A percentile compares a stretch with the other conserved stretches of the same genome.
These are phyloP conservation scores for Globisporangium nodosum DNA, from an alignment of 352 stramenopile species.

Conservation along the genomic window DNA sequence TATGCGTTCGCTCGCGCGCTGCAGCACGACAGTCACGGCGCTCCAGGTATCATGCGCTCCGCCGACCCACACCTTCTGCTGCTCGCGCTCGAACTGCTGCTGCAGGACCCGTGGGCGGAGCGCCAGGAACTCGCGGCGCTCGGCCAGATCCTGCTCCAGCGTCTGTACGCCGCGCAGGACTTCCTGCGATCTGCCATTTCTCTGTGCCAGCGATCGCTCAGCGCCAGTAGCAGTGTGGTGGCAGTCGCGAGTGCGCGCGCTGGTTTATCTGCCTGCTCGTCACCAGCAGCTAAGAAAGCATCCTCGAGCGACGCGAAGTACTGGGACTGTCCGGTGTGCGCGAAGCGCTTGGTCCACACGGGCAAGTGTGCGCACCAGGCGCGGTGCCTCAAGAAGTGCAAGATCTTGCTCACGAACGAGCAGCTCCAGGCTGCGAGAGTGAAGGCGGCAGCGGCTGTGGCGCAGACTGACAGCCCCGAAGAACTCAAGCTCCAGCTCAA, in stretches of 20 bases:
- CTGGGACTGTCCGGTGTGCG: constrained; percentile 12
- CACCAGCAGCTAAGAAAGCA: neutral
- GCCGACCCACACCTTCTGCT: constrained; percentile 9
- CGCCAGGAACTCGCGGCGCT: constrained; percentile 1
- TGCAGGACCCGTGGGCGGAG: constrained; percentile 6
- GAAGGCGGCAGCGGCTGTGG: neutral
- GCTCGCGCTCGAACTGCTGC: constrained; percentile 5
- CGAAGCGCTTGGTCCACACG: constrained; percentile 6
- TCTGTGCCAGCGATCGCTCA: constrained; percentile 1
- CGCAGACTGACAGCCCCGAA: neutral
- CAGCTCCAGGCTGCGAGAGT: constrained; percentile 3
- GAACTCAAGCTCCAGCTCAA: constrained; percentile 9
- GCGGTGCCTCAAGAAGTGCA: constrained; percentile 11
- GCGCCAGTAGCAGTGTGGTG: neutral
- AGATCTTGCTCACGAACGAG: constrained; percentile 6
- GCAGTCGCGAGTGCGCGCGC: neutral
- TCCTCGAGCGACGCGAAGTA: neutral
- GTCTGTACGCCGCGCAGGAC: constrained; percentile 4
- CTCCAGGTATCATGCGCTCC: constrained; percentile 2
- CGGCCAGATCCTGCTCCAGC: constrained; percentile 4
- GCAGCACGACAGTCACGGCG: constrained; percentile 10
- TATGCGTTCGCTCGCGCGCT: constrained; percentile 11
- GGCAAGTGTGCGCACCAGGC: constrained; percentile 8
- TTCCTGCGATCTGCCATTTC: constrained; percentile 9
- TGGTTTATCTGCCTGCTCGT: neutral